These are phyloP conservation scores for Diphasiastrum complanatum DNA, from an alignment of 83 land plant species.

Conservation along the genomic window DNA sequence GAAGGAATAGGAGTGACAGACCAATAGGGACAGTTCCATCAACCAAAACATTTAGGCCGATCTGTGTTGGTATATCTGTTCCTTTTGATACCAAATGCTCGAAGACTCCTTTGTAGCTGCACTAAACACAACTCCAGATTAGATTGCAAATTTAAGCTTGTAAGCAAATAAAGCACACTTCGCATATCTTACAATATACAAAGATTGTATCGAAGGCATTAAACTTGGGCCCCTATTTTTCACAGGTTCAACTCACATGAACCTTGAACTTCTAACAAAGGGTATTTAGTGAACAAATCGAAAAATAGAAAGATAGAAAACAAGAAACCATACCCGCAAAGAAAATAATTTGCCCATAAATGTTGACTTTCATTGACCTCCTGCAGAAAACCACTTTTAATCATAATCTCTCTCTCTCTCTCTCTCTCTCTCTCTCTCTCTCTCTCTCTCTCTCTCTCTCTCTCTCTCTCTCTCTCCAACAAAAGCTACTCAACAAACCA, in stretches of 20 bases:
- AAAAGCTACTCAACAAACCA: no score
- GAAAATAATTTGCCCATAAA: conserved; percentile 87
- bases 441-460: no score
- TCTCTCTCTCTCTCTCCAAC: no score
- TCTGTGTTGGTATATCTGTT: conserved; percentile 35
- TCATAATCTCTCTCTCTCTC: no score
- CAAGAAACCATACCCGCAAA: conserved; percentile 64
- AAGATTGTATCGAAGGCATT: no score
- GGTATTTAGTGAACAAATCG: not conserved
- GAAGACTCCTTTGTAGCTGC: conserved; percentile 87
- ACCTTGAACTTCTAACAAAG: not conserved
- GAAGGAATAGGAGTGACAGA: conserved; percentile 13
- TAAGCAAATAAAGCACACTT: no score
- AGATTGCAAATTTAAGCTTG: no score
- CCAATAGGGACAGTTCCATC: conserved; percentile 99
- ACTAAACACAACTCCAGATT: conserved; percentile 3
- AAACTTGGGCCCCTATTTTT: no score
- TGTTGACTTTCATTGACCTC: conserved; percentile 79
- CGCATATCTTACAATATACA: no score
- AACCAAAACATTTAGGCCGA: conserved; percentile 74
- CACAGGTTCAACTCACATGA: no score
- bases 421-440: no score
- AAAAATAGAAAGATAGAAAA: not conserved
- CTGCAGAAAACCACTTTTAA: conserved; percentile 40
- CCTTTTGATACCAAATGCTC: conserved; percentile 70